These are phyloP conservation scores for Xylaria sp. DNA, from an alignment of 2,329 filamentous ascomycete species.

Conservation along the genomic window DNA sequence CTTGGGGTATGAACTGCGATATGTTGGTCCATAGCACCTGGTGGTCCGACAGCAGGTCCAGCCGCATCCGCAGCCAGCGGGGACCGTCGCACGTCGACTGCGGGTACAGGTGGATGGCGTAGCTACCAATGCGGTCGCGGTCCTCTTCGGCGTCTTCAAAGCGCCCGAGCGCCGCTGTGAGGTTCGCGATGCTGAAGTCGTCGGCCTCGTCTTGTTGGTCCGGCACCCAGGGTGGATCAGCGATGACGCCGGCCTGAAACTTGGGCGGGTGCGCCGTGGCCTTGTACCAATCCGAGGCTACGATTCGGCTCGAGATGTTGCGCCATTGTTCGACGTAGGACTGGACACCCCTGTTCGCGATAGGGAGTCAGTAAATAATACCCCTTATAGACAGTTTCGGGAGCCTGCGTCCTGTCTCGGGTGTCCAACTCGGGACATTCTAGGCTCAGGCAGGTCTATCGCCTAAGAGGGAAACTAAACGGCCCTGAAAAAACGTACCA, in stretches of 20 bases:
- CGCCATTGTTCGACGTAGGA: conserved; percentile 39
- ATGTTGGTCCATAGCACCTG: conserved; percentile 40
- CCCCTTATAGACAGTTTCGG: too few species aligned
- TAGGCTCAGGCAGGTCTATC: too few species aligned
- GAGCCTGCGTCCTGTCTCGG: too few species aligned
- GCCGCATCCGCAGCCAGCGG: conserved; percentile 38
- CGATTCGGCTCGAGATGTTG: conserved; percentile 38
- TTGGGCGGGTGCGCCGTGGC: conserved; percentile 27
- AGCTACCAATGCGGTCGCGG: conserved; percentile 38
- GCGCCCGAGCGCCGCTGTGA: conserved; percentile 29
- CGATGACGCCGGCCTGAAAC: conserved; percentile 40
- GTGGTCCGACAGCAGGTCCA: conserved; percentile 40
- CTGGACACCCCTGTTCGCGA: conserved; percentile 34
- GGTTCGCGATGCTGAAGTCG: conserved; percentile 40
- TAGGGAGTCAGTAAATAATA: too few species aligned
- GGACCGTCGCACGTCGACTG: conserved; percentile 41
- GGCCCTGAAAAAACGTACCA: too few species aligned
- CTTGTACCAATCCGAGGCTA: conserved; percentile 35
- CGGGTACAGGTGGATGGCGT: conserved; percentile 41
- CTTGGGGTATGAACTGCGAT: conserved; percentile 38
- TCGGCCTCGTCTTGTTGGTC: conserved; percentile 42
- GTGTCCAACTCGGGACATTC: too few species aligned
- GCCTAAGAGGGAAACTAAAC: too few species aligned
- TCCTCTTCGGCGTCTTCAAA: conserved; percentile 34
- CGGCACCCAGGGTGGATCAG: conserved; percentile 40